Evolutionary conservation across 306 rosid genomes (phyloP), one percentile per base, ranked within the genome.

Genomic region (Alnus glutinosa): DNA sequence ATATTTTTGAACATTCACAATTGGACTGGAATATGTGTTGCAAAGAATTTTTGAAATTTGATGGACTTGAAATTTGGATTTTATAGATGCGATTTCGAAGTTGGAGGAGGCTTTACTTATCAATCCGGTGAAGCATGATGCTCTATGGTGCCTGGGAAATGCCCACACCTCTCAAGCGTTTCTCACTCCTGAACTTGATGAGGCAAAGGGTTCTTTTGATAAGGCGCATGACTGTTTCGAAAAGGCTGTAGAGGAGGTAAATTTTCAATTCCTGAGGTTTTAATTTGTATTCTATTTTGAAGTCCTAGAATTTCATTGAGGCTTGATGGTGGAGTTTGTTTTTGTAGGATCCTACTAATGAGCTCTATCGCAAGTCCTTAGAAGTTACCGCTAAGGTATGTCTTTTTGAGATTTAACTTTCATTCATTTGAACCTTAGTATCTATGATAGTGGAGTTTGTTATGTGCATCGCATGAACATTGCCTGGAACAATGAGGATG

Each of bases 81-180:
- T 32, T 71, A 55, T 79, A 93, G 98, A 87, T 67, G 89, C 91
- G 15, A 81, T 83, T 75, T 78, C 85, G 3, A 89, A 91, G 91
- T 83, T 93, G 83, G 92, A 90, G 84, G 98, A 91, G 85, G 98
- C 95, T 79, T 73, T 89, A 86, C 54, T 30, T 11, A 81, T 93
- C 70, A 64, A 84, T 73, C 90, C 97, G 11, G 51, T 75, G 12
- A 91, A 89, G 88, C 93, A 86, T 71, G 90, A 88, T n/a, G 93
- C 98, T 30, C 77, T 89, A 39, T 93, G 97, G 97, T 85, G 82
- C 86, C 69, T 91, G 68, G 95, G 95, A 72, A 93, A 93, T 30
- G 97, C 89, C 12, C 74, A 81, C 71, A 91, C 91, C 0, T 87
- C 97, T 30, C 74, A 64, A 47, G 98, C 85, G 1, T 91, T 91